A percentile compares a stretch with the other conserved stretches of the same genome.
phyloP scores from a whole-genome alignment of 352 stramenopile genomes.

The Phytopythium helicoides region DNA sequence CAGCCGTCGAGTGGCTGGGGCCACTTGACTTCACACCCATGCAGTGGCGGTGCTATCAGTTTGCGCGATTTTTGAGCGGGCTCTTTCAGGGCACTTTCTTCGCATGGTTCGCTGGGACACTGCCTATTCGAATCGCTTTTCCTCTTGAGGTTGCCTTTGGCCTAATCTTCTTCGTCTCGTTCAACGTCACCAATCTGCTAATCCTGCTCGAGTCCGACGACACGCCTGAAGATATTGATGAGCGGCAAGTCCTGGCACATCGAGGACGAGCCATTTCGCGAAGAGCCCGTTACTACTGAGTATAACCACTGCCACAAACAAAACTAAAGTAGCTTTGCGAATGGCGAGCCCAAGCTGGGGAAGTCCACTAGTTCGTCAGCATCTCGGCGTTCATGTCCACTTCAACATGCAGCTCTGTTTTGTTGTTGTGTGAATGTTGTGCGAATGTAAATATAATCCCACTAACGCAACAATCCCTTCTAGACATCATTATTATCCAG shows the following conservation, averaged over 20 bases:
- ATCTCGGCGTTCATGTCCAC: too few relatives aligned
- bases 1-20: slow-evolving; percentile 44
- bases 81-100: slow-evolving; percentile 41
- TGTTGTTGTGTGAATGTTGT: too few relatives aligned
- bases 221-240: slow-evolving; percentile 3
- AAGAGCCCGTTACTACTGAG: not conserved
- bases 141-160: slow-evolving; percentile 26
- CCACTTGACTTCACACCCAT: slow-evolving; percentile 48
- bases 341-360: not conserved
- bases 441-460: too few relatives aligned
- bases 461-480: too few relatives aligned
- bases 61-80: slow-evolving; percentile 31
- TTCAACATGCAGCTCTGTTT: too few relatives aligned
- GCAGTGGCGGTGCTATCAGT: slow-evolving; percentile 38
- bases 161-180: slow-evolving; percentile 40
- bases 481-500: too few relatives aligned
- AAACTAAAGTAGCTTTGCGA: not conserved
- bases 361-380: too few relatives aligned
- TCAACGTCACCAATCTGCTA: slow-evolving; percentile 60
- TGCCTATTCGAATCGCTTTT: slow-evolving; percentile 30
- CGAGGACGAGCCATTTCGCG: slow-evolving; percentile 1
- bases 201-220: slow-evolving; percentile 45
- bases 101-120: slow-evolving; percentile 15
- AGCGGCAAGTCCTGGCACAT: not conserved
- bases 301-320: not conserved